These are phyloP conservation scores for Penicillium paradoxum DNA, from an alignment of 495 filamentous ascomycete species.

Conservation along the genomic window DNA sequence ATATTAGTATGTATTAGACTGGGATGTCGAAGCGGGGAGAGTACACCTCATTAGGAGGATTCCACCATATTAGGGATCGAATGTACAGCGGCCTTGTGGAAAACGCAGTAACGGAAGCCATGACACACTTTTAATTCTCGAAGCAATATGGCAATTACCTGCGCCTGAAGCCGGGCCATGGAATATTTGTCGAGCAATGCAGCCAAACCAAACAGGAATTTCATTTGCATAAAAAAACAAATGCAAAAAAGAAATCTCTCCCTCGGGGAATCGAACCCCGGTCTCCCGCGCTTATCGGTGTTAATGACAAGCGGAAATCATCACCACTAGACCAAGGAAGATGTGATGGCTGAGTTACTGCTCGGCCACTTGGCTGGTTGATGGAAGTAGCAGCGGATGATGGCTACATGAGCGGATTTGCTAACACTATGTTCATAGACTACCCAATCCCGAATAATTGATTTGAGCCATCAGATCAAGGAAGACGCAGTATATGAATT, in stretches of 20 bases:
- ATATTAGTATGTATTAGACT: too few relatives aligned
- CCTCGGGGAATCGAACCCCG: constrained; percentile 52
- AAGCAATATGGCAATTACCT: constrained; percentile 34
- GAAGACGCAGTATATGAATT: too few relatives aligned
- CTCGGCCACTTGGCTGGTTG: constrained; percentile 26
- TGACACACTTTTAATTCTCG: constrained; percentile 29
- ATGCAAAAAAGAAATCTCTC: constrained; percentile 31
- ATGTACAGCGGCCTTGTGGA: constrained; percentile 31
- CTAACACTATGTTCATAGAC: too few relatives aligned
- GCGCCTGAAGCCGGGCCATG: constrained; percentile 29
- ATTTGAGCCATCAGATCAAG: too few relatives aligned
- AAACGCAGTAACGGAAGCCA: constrained; percentile 27
- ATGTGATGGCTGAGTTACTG: constrained; percentile 22
- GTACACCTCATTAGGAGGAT: constrained; percentile 30
- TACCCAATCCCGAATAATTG: too few relatives aligned
- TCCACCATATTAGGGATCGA: constrained; percentile 23
- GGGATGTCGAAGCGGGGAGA: too few relatives aligned
- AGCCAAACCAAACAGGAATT: constrained; percentile 38
- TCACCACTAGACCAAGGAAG: constrained; percentile 48
- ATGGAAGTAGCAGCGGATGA: background rate
- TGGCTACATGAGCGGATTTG: too few relatives aligned
- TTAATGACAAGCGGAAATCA: constrained; percentile 53
- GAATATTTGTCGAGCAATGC: constrained; percentile 39
- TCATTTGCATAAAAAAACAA: constrained; percentile 29
- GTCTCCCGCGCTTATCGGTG: constrained; percentile 44